A percentile compares a stretch with the other conserved stretches of the same genome.
Evolutionary conservation across 768 basidiomycete species (phyloP).

Genomic region (Russula sp.): DNA sequence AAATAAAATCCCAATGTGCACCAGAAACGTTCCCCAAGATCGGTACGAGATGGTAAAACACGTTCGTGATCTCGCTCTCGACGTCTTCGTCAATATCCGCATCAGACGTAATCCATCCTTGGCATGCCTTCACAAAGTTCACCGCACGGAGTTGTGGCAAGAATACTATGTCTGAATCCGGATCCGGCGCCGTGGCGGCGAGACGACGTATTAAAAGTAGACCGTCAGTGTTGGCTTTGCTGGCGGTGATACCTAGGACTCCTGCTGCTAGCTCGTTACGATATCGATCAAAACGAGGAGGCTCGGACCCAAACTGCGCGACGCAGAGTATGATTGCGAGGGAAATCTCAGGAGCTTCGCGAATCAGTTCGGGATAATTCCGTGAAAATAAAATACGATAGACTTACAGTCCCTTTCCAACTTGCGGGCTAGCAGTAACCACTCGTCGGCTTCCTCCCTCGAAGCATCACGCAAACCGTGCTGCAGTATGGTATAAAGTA

Average conservation of each 20-base stretch:
- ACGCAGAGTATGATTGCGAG: slow-evolving; percentile 65
- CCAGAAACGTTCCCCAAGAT: slow-evolving; percentile 86
- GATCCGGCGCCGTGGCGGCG: slow-evolving; percentile 67
- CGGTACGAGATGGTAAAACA: slow-evolving; percentile 76
- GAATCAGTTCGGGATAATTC: background rate
- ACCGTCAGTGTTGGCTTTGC: slow-evolving; percentile 66
- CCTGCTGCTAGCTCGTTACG: slow-evolving; percentile 89
- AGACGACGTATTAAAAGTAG: slow-evolving; percentile 66
- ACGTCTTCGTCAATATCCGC: slow-evolving; percentile 72
- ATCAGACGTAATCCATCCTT: slow-evolving; percentile 70
- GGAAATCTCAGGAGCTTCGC: slow-evolving; percentile 64
- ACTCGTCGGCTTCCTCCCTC: slow-evolving; percentile 66
- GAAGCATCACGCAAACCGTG: slow-evolving; percentile 58
- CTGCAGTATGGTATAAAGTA: slow-evolving; percentile 59
- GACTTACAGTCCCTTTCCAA: slow-evolving; percentile 59
- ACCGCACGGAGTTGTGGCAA: slow-evolving; percentile 81
- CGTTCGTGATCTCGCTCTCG: slow-evolving; percentile 69
- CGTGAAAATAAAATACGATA: slow-evolving; percentile 3
- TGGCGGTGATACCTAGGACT: slow-evolving; percentile 61
- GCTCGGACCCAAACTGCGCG: slow-evolving; percentile 61
- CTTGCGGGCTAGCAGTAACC: slow-evolving; percentile 68
- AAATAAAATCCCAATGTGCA: slow-evolving; percentile 89
- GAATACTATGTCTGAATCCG: slow-evolving; percentile 78
- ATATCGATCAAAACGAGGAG: slow-evolving; percentile 69
- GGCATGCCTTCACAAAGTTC: slow-evolving; percentile 80